phyloP scores from a whole-genome alignment of 768 basidiomycete species.

The Ramaria sp. region DNA sequence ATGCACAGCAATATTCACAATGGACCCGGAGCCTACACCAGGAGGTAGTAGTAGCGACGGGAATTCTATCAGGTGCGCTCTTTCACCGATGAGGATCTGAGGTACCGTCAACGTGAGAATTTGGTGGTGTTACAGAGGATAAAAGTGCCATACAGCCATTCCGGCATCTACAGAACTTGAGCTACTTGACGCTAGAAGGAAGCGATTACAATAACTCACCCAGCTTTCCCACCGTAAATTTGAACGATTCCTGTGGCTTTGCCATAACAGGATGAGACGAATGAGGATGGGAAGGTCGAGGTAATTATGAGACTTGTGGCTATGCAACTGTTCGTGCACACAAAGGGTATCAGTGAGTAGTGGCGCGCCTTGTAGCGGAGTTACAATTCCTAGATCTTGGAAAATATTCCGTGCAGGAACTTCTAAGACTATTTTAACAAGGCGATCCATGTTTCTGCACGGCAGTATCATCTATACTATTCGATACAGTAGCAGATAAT shows the following conservation, averaged over 20 bases:
- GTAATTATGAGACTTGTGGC: too few species aligned
- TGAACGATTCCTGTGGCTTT: conserved; percentile 32
- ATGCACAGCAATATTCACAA: conserved; percentile 93
- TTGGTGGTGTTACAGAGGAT: neutral
- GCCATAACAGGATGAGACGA: neutral
- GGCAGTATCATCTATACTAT: too few species aligned
- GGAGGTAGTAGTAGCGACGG: conserved; percentile 91
- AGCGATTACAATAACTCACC: conserved; percentile 46
- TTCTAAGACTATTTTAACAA: too few species aligned
- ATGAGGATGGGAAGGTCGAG: too few species aligned
- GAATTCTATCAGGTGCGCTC: conserved; percentile 96
- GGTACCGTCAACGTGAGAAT: conserved; percentile 11
- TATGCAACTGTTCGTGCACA: too few species aligned
- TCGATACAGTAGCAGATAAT: too few species aligned
- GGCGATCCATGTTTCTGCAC: too few species aligned
- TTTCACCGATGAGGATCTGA: conserved; percentile 85
- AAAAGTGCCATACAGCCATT: conserved; percentile 63
- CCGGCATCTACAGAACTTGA: conserved; percentile 56
- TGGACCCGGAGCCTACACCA: conserved; percentile 86
- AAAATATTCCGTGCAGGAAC: too few species aligned
- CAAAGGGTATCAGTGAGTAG: too few species aligned
- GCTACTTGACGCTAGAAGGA: conserved; percentile 8
- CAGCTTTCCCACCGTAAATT: conserved; percentile 91
- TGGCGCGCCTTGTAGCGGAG: too few species aligned
- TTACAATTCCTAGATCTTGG: too few species aligned